Evolutionary conservation across 371 early-diverging fungal species (phyloP).

Genomic region (Mortierella sp.): DNA sequence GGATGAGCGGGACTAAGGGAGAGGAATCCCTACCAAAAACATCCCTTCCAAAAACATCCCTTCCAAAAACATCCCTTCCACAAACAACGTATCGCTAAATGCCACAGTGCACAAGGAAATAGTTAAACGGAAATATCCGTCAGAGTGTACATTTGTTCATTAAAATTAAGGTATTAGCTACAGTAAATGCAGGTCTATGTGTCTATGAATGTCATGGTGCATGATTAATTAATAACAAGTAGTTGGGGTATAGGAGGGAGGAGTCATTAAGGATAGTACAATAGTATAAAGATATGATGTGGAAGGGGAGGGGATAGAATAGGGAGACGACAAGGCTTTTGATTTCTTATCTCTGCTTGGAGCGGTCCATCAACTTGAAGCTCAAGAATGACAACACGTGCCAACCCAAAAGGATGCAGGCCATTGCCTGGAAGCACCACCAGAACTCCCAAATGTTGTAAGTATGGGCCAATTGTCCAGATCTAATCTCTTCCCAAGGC

Average conservation of each 20-base stretch:
- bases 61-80: background rate
- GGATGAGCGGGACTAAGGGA: background rate
- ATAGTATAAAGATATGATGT: background rate
- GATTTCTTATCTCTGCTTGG: constrained; percentile 56
- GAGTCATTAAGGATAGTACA: constrained; percentile 3
- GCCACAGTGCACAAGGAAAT: background rate
- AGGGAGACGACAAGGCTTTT: background rate
- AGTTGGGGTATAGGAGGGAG: background rate
- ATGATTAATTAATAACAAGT: no score
- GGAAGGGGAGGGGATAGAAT: background rate
- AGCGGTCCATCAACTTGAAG: constrained; percentile 61
- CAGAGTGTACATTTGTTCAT: background rate
- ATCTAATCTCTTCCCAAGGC: constrained; percentile 55
- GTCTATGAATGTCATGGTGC: background rate
- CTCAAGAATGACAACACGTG: constrained; percentile 58
- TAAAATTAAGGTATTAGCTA: constrained; percentile 1
- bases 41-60: background rate
- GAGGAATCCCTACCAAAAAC: background rate
- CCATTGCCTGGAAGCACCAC: constrained; percentile 51
- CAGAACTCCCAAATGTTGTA: constrained; percentile 42
- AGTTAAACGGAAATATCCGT: no score
- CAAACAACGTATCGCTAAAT: background rate
- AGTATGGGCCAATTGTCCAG: constrained; percentile 22
- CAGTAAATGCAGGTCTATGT: background rate
- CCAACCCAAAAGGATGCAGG: constrained; percentile 58